These are phyloP conservation scores for Fraxinus xanthoxyloides DNA, from an alignment of 305 asterid genomes.

Conservation along the genomic window DNA sequence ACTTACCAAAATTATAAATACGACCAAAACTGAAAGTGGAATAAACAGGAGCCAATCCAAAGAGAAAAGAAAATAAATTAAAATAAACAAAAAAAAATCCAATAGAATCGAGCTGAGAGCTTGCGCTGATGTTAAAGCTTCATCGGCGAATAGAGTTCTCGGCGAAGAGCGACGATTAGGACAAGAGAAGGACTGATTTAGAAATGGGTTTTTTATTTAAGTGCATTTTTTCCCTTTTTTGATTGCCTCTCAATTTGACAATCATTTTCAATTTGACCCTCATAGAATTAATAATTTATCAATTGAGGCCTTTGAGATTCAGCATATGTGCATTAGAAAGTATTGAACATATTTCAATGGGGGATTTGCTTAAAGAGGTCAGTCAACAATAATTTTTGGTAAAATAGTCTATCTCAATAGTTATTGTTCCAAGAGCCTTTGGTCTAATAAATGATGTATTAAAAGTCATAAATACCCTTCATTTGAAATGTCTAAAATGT, in stretches of 20 bases:
- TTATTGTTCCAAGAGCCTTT: too few relatives aligned
- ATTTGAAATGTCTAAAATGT: too few relatives aligned
- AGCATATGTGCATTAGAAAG: background rate
- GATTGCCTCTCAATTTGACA: background rate
- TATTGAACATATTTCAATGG: background rate
- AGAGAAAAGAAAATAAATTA: background rate
- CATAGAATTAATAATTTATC: background rate
- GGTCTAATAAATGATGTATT: too few relatives aligned
- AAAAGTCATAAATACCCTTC: too few relatives aligned
- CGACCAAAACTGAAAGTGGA: background rate
- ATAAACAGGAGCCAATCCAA: background rate
- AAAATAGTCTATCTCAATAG: too few relatives aligned
- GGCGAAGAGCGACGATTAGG: background rate
- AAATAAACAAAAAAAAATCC: background rate
- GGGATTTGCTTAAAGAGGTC: too few relatives aligned
- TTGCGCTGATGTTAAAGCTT: background rate
- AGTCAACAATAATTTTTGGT: too few relatives aligned
- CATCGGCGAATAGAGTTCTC: background rate
- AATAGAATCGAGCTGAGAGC: background rate
- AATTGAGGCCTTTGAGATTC: background rate
- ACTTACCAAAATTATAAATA: background rate
- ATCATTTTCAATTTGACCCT: background rate
- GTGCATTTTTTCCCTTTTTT: background rate
- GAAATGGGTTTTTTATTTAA: background rate
- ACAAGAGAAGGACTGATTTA: background rate